These are phyloP conservation scores for Ceratonia siliqua DNA, from an alignment of 306 rosid genomes.

Conservation along the genomic window DNA sequence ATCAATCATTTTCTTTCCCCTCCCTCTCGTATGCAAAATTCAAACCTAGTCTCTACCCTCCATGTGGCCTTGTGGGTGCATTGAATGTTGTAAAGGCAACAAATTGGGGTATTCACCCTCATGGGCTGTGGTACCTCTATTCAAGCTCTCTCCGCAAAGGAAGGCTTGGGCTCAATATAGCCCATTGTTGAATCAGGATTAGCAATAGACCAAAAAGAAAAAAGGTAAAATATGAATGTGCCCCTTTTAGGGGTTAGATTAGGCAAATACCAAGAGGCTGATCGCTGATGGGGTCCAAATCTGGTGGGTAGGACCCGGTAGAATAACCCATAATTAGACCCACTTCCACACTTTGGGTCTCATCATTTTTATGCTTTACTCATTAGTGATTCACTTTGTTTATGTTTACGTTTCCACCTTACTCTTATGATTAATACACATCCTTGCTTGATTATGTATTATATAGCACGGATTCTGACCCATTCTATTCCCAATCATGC, in stretches of 20 bases:
- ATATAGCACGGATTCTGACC: too few species aligned
- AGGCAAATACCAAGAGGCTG: not conserved
- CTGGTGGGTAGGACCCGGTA: not conserved
- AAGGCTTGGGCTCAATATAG: too few species aligned
- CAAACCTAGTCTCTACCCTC: not conserved
- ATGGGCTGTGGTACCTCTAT: too few species aligned
- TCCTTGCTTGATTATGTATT: not conserved
- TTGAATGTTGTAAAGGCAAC: not conserved
- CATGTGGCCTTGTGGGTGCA: not conserved
- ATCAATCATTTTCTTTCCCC: too few species aligned
- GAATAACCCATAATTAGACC: slow-evolving; percentile 18
- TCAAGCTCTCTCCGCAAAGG: too few species aligned
- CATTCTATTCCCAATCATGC: not conserved
- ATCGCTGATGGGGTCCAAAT: not conserved
- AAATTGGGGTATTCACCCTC: too few species aligned
- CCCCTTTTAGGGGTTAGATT: not conserved
- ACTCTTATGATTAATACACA: not conserved
- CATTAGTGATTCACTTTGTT: not conserved
- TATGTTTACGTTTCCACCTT: slow-evolving; percentile 4
- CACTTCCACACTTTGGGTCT: slow-evolving; percentile 19
- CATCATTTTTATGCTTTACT: not conserved
- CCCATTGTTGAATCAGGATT: too few species aligned
- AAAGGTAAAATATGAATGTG: too few species aligned
- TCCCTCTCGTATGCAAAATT: too few species aligned
- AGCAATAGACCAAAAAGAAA: not conserved